Evolutionary conservation across 108 stramenopile genomes (phyloP).

Genomic region (Skeletonema marinoi): DNA sequence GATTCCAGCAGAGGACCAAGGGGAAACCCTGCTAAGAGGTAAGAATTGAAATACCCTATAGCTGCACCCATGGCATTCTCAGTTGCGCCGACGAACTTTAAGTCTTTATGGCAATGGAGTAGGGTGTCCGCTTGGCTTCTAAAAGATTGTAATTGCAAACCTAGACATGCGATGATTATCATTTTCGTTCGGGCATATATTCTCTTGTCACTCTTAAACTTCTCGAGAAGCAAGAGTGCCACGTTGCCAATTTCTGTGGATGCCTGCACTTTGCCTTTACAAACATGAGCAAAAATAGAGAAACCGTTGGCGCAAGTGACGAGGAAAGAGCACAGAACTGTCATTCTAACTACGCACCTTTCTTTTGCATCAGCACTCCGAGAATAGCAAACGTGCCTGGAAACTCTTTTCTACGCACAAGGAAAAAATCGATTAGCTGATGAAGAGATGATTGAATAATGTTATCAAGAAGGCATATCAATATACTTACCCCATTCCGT

Average conservation of each 20-base stretch:
- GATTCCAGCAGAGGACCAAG: slow-evolving; percentile 26
- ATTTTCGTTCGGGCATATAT: slow-evolving; percentile 15
- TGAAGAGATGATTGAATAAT: too few relatives aligned
- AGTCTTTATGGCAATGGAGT: background rate
- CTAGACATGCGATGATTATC: background rate
- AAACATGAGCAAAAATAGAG: background rate
- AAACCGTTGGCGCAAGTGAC: background rate
- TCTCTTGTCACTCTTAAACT: slow-evolving; percentile 4
- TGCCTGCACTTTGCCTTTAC: slow-evolving; percentile 7
- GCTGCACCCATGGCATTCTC: slow-evolving; percentile 22
- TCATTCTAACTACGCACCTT: background rate
- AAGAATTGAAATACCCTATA: background rate
- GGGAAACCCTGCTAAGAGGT: slow-evolving; percentile 12
- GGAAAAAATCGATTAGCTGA: too few relatives aligned
- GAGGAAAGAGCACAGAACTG: background rate
- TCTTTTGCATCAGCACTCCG: slow-evolving; percentile 8
- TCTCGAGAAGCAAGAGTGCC: background rate
- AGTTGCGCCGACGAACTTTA: slow-evolving; percentile 7
- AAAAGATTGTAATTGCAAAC: slow-evolving; percentile 16
- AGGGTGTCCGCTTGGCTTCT: slow-evolving; percentile 7
- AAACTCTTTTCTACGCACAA: slow-evolving; percentile 8
- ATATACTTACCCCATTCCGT: slow-evolving; percentile 4
- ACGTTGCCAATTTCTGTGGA: slow-evolving; percentile 20
- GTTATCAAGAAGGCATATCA: too few relatives aligned
- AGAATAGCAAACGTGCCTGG: slow-evolving; percentile 6